Conservation (phyloP, 352 stramenopile genomes). For the Phytophthora boehmeriae region DNA sequence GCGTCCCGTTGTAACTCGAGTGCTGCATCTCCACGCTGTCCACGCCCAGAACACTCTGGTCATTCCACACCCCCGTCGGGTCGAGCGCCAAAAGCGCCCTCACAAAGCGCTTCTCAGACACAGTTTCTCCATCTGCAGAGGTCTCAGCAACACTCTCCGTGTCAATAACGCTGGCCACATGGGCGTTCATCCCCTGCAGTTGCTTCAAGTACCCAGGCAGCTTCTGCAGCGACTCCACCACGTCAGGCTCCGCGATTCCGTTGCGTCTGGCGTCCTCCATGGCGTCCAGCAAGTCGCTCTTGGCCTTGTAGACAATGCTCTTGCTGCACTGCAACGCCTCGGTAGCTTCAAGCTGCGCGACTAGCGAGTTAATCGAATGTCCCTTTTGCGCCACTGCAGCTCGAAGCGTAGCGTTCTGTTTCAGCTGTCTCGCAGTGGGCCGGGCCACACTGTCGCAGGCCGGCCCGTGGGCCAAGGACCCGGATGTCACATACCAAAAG, state of each 20-base stretch:
- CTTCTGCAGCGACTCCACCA: conserved; percentile 32
- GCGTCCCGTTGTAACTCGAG: conserved; percentile 31
- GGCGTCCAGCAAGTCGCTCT: conserved; percentile 53
- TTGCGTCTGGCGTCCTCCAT: conserved; percentile 30
- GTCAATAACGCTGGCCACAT: conserved; percentile 40
- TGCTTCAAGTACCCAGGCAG: conserved; percentile 52
- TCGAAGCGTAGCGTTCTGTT: conserved; percentile 42
- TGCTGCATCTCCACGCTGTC: conserved; percentile 43
- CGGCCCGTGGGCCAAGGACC: conserved; percentile 36
- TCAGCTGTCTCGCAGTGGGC: conserved; percentile 52
- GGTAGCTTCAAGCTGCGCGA: conserved; percentile 38
- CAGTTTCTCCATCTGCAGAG: not conserved
- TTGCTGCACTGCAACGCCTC: conserved; percentile 50
- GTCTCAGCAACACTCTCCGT: conserved; percentile 13
- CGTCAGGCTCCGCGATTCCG: conserved; percentile 3
- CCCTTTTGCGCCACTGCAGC: conserved; percentile 28
- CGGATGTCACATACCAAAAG: conserved; percentile 64
- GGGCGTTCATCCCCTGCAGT: conserved; percentile 40
- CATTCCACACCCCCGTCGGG: conserved; percentile 44
- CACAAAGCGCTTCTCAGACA: conserved; percentile 24
- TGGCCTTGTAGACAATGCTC: conserved; percentile 66
- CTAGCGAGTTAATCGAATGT: conserved; percentile 14
- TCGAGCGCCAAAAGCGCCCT: conserved; percentile 48
- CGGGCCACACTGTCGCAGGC: conserved; percentile 47
- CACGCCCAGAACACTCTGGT: conserved; percentile 44